Conservation (phyloP, 331 rosid species). For the Malus hybrid region DNA sequence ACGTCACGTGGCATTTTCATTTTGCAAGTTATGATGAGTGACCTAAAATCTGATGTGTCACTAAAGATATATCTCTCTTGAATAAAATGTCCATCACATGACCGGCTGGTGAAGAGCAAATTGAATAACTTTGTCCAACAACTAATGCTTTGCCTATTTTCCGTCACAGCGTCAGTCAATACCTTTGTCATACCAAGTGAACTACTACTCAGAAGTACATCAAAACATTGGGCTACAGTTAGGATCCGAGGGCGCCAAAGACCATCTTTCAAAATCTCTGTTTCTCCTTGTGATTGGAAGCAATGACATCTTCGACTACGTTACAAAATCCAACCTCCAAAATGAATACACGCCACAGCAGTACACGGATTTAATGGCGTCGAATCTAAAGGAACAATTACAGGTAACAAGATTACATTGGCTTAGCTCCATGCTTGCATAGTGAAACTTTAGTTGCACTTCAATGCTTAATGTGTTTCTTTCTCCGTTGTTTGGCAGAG, state of each 20-base stretch:
- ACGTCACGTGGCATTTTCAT: no score
- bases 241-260: conserved; percentile 28
- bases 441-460: background rate
- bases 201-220: conserved; percentile 29
- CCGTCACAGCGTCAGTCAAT: conserved; percentile 46
- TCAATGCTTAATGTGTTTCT: background rate
- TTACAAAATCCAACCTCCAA: conserved; percentile 29
- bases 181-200: conserved; percentile 51
- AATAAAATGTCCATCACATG: no score
- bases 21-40: no score
- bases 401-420: conserved; percentile 28
- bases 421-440: no score
- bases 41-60: no score
- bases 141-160: background rate
- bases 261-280: conserved; percentile 58
- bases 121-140: background rate
- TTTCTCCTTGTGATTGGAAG: conserved; percentile 62
- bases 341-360: conserved; percentile 40
- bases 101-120: no score
- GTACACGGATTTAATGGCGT: conserved; percentile 41
- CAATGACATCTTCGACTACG: conserved; percentile 66
- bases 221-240: conserved; percentile 20
- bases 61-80: no score
- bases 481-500: conserved; percentile 31
- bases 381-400: conserved; percentile 40